phyloP scores from a whole-genome alignment of 73 alveolate genomes.

The Diophrys sp. region DNA sequence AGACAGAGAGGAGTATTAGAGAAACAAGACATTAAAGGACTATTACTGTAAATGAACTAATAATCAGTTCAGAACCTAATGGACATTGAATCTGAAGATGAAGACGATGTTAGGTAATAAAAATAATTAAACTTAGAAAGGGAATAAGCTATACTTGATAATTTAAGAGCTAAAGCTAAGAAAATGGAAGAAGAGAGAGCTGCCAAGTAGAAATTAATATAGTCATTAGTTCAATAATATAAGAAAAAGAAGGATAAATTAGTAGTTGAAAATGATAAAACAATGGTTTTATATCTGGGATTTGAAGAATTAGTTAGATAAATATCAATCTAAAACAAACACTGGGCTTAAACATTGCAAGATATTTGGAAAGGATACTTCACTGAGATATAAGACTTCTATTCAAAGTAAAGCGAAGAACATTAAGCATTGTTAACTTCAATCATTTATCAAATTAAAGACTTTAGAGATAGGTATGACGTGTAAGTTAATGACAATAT shows the following conservation, averaged over 20 bases:
- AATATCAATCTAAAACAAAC: not conserved
- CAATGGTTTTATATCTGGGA: not conserved
- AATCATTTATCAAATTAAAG: not conserved
- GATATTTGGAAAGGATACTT: not conserved
- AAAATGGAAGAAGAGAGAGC: too few relatives aligned
- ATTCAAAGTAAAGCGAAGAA: not conserved
- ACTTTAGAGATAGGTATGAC: not conserved
- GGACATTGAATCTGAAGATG: too few relatives aligned
- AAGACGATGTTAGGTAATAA: too few relatives aligned
- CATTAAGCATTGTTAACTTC: not conserved
- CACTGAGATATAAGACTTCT: not conserved
- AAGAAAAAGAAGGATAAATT: not conserved
- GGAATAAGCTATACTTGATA: too few relatives aligned
- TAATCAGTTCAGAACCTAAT: too few relatives aligned
- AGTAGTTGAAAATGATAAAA: not conserved
- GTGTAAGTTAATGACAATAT: not conserved
- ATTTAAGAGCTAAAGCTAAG: too few relatives aligned
- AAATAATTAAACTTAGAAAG: too few relatives aligned
- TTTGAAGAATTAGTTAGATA: not conserved
- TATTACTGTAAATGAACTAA: too few relatives aligned
- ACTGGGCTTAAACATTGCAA: not conserved
- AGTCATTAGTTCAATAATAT: too few relatives aligned
- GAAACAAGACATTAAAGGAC: too few relatives aligned
- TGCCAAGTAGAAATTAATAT: too few relatives aligned
- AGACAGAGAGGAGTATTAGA: too few relatives aligned